Evolutionary conservation across 768 basidiomycete species (phyloP).

Genomic region (Piloderma croceum): DNA sequence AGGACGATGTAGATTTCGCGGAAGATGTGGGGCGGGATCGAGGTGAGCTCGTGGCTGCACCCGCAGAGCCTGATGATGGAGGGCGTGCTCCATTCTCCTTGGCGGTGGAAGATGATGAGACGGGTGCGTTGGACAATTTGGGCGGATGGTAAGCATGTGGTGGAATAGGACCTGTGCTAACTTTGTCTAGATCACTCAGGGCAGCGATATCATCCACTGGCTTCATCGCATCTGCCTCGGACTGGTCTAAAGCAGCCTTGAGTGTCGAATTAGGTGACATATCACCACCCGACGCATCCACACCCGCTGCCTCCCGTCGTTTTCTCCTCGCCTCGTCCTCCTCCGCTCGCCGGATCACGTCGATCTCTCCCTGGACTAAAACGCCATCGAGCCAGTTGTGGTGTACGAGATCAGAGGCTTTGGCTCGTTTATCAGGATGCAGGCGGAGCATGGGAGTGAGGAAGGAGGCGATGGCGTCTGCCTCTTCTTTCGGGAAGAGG

Average conservation of each 20-base stretch:
- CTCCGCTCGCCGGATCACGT: slow-evolving; percentile 65
- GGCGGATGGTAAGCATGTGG: slow-evolving; percentile 21
- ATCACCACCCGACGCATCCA: slow-evolving; percentile 35
- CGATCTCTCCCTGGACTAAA: slow-evolving; percentile 86
- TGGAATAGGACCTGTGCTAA: slow-evolving; percentile 9
- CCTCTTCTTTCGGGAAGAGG: slow-evolving; percentile 78
- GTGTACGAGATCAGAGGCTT: slow-evolving; percentile 77
- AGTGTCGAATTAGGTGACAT: neutral
- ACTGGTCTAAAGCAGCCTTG: slow-evolving; percentile 6
- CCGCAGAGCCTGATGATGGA: too few species aligned
- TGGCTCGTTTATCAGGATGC: slow-evolving; percentile 83
- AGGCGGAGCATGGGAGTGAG: slow-evolving; percentile 86
- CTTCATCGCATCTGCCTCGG: slow-evolving; percentile 61
- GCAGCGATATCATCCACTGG: slow-evolving; percentile 57
- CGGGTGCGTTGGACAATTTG: slow-evolving; percentile 28
- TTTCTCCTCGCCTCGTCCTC: slow-evolving; percentile 39
- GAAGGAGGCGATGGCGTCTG: slow-evolving; percentile 76
- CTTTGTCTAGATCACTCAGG: slow-evolving; percentile 7
- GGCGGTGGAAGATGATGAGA: slow-evolving; percentile 15
- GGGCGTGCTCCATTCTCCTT: slow-evolving; percentile 19
- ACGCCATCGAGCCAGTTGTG: slow-evolving; percentile 86
- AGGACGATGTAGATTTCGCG: too few species aligned
- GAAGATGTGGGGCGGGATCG: too few species aligned
- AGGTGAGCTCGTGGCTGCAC: too few species aligned
- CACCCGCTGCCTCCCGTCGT: slow-evolving; percentile 29